Evolutionary conservation across 352 stramenopile species (phyloP), one percentile per base, ranked within the genome.

Genomic region (Plasmopara muralis): DNA sequence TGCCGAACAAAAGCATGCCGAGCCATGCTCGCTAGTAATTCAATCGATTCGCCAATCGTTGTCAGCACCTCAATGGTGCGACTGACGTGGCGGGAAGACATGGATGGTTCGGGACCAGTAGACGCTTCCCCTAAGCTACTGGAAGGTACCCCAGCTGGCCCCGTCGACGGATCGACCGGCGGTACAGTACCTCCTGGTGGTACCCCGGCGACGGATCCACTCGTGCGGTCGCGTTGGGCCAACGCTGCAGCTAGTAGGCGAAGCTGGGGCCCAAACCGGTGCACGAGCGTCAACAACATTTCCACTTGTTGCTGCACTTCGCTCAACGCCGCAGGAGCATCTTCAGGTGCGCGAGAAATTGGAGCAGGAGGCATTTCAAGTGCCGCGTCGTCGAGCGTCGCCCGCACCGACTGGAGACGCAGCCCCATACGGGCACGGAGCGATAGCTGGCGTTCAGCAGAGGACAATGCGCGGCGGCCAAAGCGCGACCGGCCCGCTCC

Each of bases 31-130:
- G 74, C 60, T 30, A 87, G 53, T 43, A 81, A 48, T 6, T 78
- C 72, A 8, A 64, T 67, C 0, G 74, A 59, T 44, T 87, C 76
- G 29, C 76, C 76, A 18, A 85, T 69, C 1, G 58, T 68, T 56
- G 83, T 70, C 42, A 87, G 44, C 28, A 54, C 74, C 49, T 87
- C 74, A 35, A 87, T 78, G 8, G 67, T 51, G 28, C 74, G 64
- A 37, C 83, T 54, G 18, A 66, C 43, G 15, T 57, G 56, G 14
- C 64, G 60, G 16, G 60, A 30, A 29, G 55, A 60, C 30, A 72
- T 29, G 34, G 44, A 35, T 41, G 55, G 33, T 6, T 46, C 46
- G 38, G 52, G 9, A 35, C 46, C 6, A 25, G 20, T 18, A 7
- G 18, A 34, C 37, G 29, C 28, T n/a, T 20, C 51, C 20, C 8